Evolutionary conservation across 1,139 yeast genomes (phyloP), one percentile per base, ranked within the genome.

Genomic region (Debaryomyces fabryi): DNA sequence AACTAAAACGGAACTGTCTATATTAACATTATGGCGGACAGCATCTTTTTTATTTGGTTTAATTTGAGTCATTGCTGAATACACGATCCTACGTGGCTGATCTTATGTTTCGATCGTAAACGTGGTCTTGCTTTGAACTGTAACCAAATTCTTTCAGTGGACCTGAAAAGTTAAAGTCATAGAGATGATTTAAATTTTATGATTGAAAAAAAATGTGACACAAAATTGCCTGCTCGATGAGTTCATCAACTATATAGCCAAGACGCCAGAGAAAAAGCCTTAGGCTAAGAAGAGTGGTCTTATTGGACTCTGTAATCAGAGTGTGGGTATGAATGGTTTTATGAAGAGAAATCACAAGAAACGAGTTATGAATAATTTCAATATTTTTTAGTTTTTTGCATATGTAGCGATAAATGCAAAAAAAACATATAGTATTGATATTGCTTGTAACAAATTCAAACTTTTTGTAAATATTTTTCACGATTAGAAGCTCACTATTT

Each of bases 1-100:
- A 4, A 53, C 62, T 24, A 58, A 49, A 4, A 59, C 48, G 2
- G 58, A 45, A 12, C 58, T 39, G 45, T 64, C 68, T 7, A 63
- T 54, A 34, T 61, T 62, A 6, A 54, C 42, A 33, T 38, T 45
- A n/a, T 33, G 39, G 18, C 42, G 47, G 13, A 10, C 27, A 18
- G 38, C 33, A n/a, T 42, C 45, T 21, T 29, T 16, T 21, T 42
- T 35, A 20, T 42, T 25, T 15, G 35, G 36, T 40, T 40, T 40
- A 6, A 32, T 30, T 29, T 30, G 18, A 13, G 43, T 30, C 43
- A 40, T 40, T 29, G 37, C 21, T 23, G 30, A 21, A 7, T n/a
- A 4, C 8, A 20, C 18, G 18, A 21, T 39, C 37, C 24, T 34
- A 34, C 23, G 38, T 35, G 27, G 9, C 12, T 35, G 38, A 35